phyloP scores from a whole-genome alignment of 1,284 basidiomycete genomes.

The Ceratobasidium sp. region DNA sequence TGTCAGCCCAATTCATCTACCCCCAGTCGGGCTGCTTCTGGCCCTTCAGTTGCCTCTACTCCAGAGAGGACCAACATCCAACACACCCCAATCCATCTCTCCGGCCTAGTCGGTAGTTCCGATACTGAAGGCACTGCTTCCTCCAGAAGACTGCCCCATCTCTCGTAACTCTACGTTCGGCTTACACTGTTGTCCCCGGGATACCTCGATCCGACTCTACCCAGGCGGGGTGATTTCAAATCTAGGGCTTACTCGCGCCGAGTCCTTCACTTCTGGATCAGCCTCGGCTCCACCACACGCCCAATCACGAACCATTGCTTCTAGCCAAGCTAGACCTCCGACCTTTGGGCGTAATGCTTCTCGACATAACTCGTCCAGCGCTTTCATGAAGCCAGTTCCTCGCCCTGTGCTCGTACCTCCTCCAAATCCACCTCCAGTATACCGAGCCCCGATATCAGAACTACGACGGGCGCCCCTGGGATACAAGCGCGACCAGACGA shows the following conservation, averaged over 20 bases:
- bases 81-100: not conserved
- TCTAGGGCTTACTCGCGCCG: not conserved
- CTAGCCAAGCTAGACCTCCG: not conserved
- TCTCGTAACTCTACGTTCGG: not conserved
- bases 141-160: not conserved
- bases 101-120: not conserved
- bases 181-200: conserved; percentile 9
- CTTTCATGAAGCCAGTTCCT: not conserved
- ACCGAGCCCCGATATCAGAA: not conserved
- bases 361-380: not conserved
- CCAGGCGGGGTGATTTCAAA: not conserved
- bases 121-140: conserved; percentile 24
- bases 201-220: not conserved
- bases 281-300: not conserved
- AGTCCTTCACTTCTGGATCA: not conserved
- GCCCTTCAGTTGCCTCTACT: not conserved
- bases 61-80: not conserved
- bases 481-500: not conserved
- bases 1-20: conserved; percentile 3
- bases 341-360: not conserved
- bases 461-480: not conserved
- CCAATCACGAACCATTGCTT: not conserved
- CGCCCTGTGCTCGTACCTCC: conserved; percentile 2
- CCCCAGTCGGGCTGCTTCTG: conserved; percentile 1
- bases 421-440: not conserved